Percentiles rank a stretch among this genome's conserved stretches.
phyloP scores from a whole-genome alignment of 768 basidiomycete species.

The Hortiboletus campestris region DNA sequence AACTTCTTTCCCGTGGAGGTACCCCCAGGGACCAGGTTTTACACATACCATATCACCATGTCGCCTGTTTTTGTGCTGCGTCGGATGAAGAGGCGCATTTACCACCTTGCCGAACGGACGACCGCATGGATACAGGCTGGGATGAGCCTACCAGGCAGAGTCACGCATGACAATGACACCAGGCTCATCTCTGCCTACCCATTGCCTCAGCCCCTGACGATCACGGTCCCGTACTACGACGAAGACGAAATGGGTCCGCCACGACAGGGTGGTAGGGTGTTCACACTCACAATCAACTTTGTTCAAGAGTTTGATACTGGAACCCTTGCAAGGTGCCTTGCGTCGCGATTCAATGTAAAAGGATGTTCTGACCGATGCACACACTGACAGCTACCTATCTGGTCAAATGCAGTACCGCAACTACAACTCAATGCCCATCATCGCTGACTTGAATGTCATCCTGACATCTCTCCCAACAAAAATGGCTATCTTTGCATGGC shows the following conservation, averaged over 20 bases:
- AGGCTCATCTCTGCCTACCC: not conserved
- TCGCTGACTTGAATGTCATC: not conserved
- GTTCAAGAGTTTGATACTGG: not conserved
- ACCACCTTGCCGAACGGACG: not conserved
- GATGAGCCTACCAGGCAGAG: not conserved
- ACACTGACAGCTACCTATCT: not conserved
- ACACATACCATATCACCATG: not conserved
- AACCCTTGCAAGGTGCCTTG: not conserved
- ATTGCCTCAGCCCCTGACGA: not conserved
- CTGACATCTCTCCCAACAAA: not conserved
- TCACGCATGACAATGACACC: not conserved
- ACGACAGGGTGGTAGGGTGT: not conserved
- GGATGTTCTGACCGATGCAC: not conserved
- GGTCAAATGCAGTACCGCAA: not conserved
- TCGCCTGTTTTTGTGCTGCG: fast-evolving
- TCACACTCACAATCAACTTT: not conserved
- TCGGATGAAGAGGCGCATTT: not conserved
- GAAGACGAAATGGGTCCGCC: not conserved
- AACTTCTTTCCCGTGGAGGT: not conserved
- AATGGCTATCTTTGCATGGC: not conserved
- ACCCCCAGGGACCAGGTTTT: not conserved
- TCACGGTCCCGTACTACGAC: not conserved
- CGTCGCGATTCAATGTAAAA: not conserved
- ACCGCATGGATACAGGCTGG: not conserved
- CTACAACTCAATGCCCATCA: not conserved